A percentile compares a stretch with the other conserved stretches of the same genome.
These are phyloP conservation scores for Dactylellina drechsleri DNA, from an alignment of 2,329 filamentous ascomycete species.

Conservation along the genomic window DNA sequence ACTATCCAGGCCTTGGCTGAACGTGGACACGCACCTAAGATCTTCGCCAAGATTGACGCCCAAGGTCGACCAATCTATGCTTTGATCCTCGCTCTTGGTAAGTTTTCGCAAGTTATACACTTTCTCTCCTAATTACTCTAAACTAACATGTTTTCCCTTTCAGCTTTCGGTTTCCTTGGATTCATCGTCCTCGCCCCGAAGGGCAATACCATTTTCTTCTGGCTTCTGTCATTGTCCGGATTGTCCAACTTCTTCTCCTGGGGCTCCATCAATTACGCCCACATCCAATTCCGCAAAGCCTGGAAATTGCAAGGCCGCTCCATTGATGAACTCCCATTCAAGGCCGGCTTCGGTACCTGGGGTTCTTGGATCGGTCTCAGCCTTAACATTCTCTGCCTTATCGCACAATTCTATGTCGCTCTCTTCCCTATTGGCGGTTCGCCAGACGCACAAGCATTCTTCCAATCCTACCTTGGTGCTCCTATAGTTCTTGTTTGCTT, in stretches of 20 bases:
- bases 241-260: constrained; percentile 73
- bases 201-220: constrained; percentile 69
- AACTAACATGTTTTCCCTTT: background rate
- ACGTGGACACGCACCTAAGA: constrained; percentile 63
- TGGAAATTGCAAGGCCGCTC: constrained; percentile 70
- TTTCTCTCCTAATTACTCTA: background rate
- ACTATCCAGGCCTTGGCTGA: constrained; percentile 68
- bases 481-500: constrained; percentile 70
- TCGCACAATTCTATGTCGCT: constrained; percentile 65
- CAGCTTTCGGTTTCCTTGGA: constrained; percentile 52
- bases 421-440: constrained; percentile 47
- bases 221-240: constrained; percentile 73
- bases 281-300: constrained; percentile 74
- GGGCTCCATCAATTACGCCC: constrained; percentile 73
- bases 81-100: constrained; percentile 63
- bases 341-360: constrained; percentile 69
- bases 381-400: constrained; percentile 68
- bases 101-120: constrained; percentile 63
- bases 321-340: constrained; percentile 73
- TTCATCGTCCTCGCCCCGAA: constrained; percentile 59
- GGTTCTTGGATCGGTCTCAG: constrained; percentile 72
- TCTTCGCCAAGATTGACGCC: constrained; percentile 64
- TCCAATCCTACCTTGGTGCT: constrained; percentile 67
- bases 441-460: constrained; percentile 65
- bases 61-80: constrained; percentile 63